A percentile compares a stretch with the other conserved stretches of the same genome.
phyloP scores from a whole-genome alignment of 495 filamentous ascomycete species.

The Tuber umbilicatum region DNA sequence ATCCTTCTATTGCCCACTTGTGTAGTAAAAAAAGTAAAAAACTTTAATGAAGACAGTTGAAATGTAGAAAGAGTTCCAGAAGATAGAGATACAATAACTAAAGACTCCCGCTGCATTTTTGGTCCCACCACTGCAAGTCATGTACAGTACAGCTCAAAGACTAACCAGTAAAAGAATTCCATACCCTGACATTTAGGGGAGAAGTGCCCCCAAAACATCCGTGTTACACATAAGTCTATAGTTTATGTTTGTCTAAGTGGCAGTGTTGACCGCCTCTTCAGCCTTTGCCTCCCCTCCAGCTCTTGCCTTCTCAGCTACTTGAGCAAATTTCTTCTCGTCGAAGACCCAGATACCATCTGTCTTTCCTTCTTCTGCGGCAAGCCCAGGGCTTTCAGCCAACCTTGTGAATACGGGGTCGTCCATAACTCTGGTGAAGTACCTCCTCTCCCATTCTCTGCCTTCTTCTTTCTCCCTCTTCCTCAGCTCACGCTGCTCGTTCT shows the following conservation, averaged over 20 bases:
- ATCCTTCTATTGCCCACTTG: not conserved
- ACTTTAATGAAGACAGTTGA: not conserved
- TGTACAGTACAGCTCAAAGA: not conserved
- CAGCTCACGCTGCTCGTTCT: constrained; percentile 80
- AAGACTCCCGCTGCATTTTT: not conserved
- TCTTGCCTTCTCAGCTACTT: constrained; percentile 42
- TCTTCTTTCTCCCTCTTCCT: constrained; percentile 73
- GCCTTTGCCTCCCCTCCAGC: not conserved
- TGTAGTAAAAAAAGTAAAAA: not conserved
- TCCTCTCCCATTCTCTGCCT: constrained; percentile 70
- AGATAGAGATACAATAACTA: constrained; percentile 4
- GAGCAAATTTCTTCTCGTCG: constrained; percentile 57
- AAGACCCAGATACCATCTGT: constrained; percentile 87
- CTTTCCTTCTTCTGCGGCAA: constrained; percentile 67
- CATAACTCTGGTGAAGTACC: constrained; percentile 63
- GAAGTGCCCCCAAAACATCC: not conserved
- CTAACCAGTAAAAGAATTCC: not conserved
- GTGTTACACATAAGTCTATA: not conserved
- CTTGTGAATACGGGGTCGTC: constrained; percentile 53
- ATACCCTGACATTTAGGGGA: not conserved
- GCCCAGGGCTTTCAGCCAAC: constrained; percentile 54
- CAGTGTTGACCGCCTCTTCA: not conserved
- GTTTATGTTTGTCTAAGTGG: constrained; percentile 1
- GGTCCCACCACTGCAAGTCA: not conserved
- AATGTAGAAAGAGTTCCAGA: not conserved